Evolutionary conservation across 352 stramenopile genomes (phyloP).

Genomic region (Phytopythium litorale): DNA sequence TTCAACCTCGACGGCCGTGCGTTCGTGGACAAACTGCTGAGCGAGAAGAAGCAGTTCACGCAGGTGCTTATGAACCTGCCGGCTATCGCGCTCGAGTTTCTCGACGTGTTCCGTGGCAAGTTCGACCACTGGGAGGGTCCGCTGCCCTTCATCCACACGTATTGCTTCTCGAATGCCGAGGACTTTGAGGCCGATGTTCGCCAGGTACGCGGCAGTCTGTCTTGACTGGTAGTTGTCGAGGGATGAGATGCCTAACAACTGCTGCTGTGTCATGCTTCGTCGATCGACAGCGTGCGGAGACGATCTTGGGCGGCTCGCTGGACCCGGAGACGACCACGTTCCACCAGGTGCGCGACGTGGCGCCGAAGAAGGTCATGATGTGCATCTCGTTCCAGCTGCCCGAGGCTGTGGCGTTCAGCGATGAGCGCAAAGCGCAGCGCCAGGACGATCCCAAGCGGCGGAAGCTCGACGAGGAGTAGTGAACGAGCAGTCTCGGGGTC

Average conservation of each 20-base stretch:
- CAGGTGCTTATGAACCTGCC: slow-evolving; percentile 98
- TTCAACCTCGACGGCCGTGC: slow-evolving; percentile 94
- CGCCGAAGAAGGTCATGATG: slow-evolving; percentile 97
- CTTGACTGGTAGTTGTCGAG: neutral
- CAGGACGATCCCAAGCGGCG: slow-evolving; percentile 47
- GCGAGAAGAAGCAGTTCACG: slow-evolving; percentile 61
- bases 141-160: slow-evolving; percentile 90
- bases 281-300: slow-evolving; percentile 47
- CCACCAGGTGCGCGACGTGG: slow-evolving; percentile 93
- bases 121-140: slow-evolving; percentile 69
- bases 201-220: slow-evolving; percentile 31
- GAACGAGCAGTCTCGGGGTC: neutral
- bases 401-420: slow-evolving; percentile 55
- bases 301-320: slow-evolving; percentile 62
- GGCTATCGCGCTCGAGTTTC: slow-evolving; percentile 92
- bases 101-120: slow-evolving; percentile 70
- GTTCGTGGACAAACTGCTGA: slow-evolving; percentile 84
- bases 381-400: slow-evolving; percentile 95
- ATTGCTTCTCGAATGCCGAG: slow-evolving; percentile 92
- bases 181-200: slow-evolving; percentile 68
- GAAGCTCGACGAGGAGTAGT: slow-evolving; percentile 24
- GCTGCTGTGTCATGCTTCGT: slow-evolving; percentile 7
- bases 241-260: neutral
- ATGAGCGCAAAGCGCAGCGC: slow-evolving; percentile 29
- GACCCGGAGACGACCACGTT: slow-evolving; percentile 41